phyloP scores from a whole-genome alignment of 768 basidiomycete genomes.

The Mycena kentingensis region DNA sequence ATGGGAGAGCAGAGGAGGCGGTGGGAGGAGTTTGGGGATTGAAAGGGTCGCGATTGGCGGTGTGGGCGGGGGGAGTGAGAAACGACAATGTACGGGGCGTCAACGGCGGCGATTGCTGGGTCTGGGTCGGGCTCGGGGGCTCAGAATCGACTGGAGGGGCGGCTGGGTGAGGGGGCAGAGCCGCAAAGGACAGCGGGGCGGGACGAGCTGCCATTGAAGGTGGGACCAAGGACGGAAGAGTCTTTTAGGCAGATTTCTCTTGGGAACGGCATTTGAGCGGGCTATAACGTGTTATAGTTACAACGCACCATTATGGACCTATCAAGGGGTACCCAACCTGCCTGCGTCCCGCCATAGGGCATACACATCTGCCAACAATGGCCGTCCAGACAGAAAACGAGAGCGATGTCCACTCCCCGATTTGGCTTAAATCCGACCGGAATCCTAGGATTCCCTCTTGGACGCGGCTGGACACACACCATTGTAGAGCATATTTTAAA shows the following conservation, averaged over 20 bases:
- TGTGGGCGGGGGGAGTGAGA: slow-evolving; percentile 24
- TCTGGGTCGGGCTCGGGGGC: slow-evolving; percentile 33
- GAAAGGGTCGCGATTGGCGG: slow-evolving; percentile 14
- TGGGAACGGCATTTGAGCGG: background rate
- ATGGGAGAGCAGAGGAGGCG: slow-evolving; percentile 23
- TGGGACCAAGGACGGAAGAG: background rate
- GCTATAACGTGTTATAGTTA: background rate
- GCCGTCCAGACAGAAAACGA: too few species aligned
- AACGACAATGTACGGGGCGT: slow-evolving; percentile 45
- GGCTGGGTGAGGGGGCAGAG: slow-evolving; percentile 17
- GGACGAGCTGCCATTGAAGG: slow-evolving; percentile 4
- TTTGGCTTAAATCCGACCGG: too few species aligned
- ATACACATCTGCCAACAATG: background rate
- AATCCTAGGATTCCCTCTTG: background rate
- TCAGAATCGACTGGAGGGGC: slow-evolving; percentile 29
- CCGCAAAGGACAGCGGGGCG: slow-evolving; percentile 14
- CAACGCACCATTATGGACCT: background rate
- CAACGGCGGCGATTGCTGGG: slow-evolving; percentile 40
- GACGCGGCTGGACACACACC: background rate
- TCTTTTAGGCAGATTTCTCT: background rate
- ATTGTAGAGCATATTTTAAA: too few species aligned
- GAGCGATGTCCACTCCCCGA: too few species aligned
- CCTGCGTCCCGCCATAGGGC: background rate
- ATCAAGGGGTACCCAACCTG: slow-evolving; percentile 2
- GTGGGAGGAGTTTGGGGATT: slow-evolving; percentile 25